A percentile compares a stretch with the other conserved stretches of the same genome.
Evolutionary conservation across 768 basidiomycete genomes (phyloP).

Genomic region (Lyophyllum shimeji): DNA sequence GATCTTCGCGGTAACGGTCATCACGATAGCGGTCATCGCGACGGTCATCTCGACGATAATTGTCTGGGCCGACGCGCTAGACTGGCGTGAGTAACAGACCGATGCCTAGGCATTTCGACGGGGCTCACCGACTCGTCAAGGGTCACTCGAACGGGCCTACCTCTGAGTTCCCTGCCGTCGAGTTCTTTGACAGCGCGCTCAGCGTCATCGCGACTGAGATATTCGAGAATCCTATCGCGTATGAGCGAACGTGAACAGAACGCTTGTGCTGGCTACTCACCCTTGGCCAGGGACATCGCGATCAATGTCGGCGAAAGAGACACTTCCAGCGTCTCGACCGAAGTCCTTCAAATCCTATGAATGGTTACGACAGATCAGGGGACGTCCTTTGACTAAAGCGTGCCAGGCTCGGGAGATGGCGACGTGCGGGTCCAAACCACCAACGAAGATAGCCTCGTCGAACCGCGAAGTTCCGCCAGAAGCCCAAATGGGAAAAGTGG

Average conservation of each 20-base stretch:
- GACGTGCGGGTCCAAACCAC: slow-evolving; percentile 6
- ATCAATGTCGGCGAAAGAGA: slow-evolving; percentile 95
- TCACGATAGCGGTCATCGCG: slow-evolving; percentile 57
- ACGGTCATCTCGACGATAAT: slow-evolving; percentile 76
- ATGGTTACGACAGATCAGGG: slow-evolving; percentile 44
- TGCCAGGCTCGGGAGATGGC: slow-evolving; percentile 18
- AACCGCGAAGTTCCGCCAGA: slow-evolving; percentile 12
- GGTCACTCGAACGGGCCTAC: slow-evolving; percentile 72
- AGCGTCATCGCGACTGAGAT: slow-evolving; percentile 83
- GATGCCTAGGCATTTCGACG: not conserved
- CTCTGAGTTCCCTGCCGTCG: slow-evolving; percentile 85
- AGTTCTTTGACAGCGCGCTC: slow-evolving; percentile 90
- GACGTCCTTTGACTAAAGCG: slow-evolving; percentile 33
- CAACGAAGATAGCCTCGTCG: slow-evolving; percentile 7
- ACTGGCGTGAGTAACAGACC: slow-evolving; percentile 4
- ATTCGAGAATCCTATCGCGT: slow-evolving; percentile 78
- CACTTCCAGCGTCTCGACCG: slow-evolving; percentile 89
- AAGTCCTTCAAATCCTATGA: slow-evolving; percentile 96
- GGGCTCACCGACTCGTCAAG: slow-evolving; percentile 58
- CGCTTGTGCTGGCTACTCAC: slow-evolving; percentile 41
- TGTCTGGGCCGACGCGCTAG: slow-evolving; percentile 68
- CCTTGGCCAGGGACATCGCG: slow-evolving; percentile 84
- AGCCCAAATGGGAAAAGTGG: slow-evolving; percentile 19
- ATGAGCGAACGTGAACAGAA: not conserved
- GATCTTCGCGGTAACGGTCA: slow-evolving; percentile 61